Evolutionary conservation across 192 early-diverging fungal genomes (phyloP).

Genomic region (Ambispora gerdemannii): DNA sequence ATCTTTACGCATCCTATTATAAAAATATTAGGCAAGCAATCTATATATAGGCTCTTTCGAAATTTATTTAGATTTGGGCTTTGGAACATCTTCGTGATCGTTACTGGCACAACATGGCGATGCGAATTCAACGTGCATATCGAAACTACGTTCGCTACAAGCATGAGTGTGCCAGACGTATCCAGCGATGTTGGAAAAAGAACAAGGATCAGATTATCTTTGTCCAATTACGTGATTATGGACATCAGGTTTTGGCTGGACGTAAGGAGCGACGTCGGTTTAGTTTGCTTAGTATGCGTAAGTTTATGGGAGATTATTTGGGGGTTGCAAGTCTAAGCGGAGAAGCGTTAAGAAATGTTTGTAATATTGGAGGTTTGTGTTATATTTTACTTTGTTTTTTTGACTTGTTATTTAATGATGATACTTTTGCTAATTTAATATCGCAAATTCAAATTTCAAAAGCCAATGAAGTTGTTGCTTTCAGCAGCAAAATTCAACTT

Average conservation of each 20-base stretch:
- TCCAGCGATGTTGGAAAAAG: conserved; percentile 74
- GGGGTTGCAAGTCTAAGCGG: conserved; percentile 52
- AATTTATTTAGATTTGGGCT: conserved; percentile 59
- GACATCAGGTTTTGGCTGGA: conserved; percentile 81
- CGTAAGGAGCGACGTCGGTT: conserved; percentile 92
- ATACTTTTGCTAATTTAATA: background rate
- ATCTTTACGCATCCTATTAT: too few species aligned
- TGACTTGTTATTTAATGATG: background rate
- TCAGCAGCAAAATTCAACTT: conserved; percentile 57
- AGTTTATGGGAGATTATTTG: conserved; percentile 92
- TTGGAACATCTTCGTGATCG: conserved; percentile 90
- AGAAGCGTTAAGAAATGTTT: conserved; percentile 47
- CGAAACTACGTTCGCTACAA: conserved; percentile 68
- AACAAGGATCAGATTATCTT: conserved; percentile 86
- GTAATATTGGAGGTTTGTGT: conserved; percentile 39
- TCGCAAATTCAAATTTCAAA: background rate
- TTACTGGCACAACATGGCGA: conserved; percentile 96
- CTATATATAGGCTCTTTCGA: too few species aligned
- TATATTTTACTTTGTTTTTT: background rate
- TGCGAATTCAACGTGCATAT: conserved; percentile 89
- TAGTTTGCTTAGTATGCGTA: conserved; percentile 74
- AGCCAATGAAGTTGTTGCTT: conserved; percentile 55
- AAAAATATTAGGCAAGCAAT: too few species aligned
- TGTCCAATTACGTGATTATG: conserved; percentile 89
- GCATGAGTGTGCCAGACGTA: conserved; percentile 60